These are phyloP conservation scores for Arthrinium phaeospermum DNA, from an alignment of 2,329 filamentous ascomycete genomes.

Conservation along the genomic window DNA sequence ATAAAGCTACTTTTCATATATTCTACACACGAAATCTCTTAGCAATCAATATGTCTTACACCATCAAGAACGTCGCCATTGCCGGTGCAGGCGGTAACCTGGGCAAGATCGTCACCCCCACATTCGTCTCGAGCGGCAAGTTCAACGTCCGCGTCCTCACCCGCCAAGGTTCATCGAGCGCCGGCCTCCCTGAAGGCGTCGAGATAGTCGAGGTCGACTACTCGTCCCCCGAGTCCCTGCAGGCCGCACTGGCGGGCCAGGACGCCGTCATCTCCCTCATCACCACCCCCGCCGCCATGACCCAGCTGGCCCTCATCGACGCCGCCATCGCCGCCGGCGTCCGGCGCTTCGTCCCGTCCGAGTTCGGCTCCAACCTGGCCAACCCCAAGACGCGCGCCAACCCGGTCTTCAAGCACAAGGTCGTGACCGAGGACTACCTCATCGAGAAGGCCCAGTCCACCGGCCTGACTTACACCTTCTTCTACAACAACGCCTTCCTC, in stretches of 20 bases:
- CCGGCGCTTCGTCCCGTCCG: slow-evolving; percentile 65
- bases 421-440: slow-evolving; percentile 24
- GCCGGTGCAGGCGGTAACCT: slow-evolving; percentile 34
- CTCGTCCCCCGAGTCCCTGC: slow-evolving; percentile 51
- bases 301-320: slow-evolving; percentile 58
- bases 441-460: slow-evolving; percentile 19
- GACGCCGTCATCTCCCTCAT: slow-evolving; percentile 60
- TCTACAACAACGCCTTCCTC: slow-evolving; percentile 44
- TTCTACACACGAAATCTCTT: too few relatives aligned
- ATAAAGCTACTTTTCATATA: too few relatives aligned
- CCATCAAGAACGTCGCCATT: slow-evolving; percentile 24
- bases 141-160: slow-evolving; percentile 62
- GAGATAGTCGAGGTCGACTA: slow-evolving; percentile 53
- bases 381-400: slow-evolving; percentile 25
- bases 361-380: slow-evolving; percentile 52
- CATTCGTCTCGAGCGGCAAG: slow-evolving; percentile 38
- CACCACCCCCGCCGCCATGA: slow-evolving; percentile 44
- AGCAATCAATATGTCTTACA: neutral
- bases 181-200: slow-evolving; percentile 40
- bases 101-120: slow-evolving; percentile 43
- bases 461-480: slow-evolving; percentile 35
- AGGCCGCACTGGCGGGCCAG: slow-evolving; percentile 56
- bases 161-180: slow-evolving; percentile 47
- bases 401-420: slow-evolving; percentile 28
- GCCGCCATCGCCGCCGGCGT: slow-evolving; percentile 65